Conservation (phyloP, 169 alveolate species). For the Eimeria falciformis region DNA sequence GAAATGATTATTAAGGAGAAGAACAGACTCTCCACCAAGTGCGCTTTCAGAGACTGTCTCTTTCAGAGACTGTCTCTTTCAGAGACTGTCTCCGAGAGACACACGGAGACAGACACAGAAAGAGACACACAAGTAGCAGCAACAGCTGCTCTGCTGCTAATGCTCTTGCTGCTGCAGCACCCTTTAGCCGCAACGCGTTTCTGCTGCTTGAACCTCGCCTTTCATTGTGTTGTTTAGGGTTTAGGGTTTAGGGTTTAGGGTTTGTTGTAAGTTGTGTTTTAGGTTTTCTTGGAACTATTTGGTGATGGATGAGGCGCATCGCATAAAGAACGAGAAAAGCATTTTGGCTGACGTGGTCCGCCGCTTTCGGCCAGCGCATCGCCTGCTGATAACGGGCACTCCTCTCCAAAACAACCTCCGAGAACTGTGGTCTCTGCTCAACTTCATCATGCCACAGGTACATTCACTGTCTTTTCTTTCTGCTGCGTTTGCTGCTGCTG, state of each 20-base stretch:
- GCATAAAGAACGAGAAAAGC: slow-evolving; percentile 97
- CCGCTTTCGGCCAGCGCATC: slow-evolving; percentile 90
- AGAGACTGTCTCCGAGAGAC: slow-evolving; percentile 82
- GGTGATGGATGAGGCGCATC: slow-evolving; percentile 99
- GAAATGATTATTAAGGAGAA: slow-evolving; percentile 72
- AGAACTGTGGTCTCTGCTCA: slow-evolving; percentile 99
- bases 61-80: slow-evolving; percentile 84
- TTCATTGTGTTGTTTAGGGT: no score
- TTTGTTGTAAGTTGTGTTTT: no score
- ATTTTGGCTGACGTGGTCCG: slow-evolving; percentile 93
- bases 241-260: no score
- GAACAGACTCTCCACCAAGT: slow-evolving; percentile 23
- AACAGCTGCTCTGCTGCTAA: no score
- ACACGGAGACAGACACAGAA: no score
- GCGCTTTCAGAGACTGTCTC: not conserved
- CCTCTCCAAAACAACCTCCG: slow-evolving; percentile 98
- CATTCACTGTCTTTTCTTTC: no score
- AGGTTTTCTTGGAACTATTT: no score
- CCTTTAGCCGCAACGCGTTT: no score
- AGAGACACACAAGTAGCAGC: not conserved
- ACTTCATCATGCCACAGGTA: slow-evolving; percentile 97
- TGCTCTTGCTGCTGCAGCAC: no score
- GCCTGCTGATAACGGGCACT: slow-evolving; percentile 98
- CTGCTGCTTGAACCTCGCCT: no score
- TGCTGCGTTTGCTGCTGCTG: no score